Base-by-base conservation (phyloP, 176 grass and related monocot genomes). In the Puccinellia tenuiflora region DNA sequence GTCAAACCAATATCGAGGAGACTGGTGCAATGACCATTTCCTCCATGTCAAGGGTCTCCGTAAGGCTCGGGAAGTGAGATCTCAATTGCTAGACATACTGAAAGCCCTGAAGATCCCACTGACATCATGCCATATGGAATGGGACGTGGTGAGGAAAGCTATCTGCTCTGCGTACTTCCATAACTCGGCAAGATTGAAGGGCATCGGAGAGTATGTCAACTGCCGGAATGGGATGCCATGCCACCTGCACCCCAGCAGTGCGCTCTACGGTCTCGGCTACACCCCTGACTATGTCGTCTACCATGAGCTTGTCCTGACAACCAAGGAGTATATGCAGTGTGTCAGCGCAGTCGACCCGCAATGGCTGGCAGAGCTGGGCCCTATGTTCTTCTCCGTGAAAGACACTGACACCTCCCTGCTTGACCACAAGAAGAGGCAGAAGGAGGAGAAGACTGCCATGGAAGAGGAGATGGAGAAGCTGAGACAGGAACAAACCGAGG, bases 241-340 rank as follows among this genome's bases (percentile, higher is more conserved):
- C 60, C 96, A 98, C 77, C 80, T 98, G 67, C 96, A 98, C 65
- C 96, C 96, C 15, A 98, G 96, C 87, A 95, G 92, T 43, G 96
- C 96, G 1, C 85, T 98, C 37, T 98, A 97, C 9, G 94, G 94
- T 28, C 88, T 94, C 2, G 94, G 94, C 20, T 97, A 97, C 63
- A 92, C 94, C 21, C 94, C 94, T 5, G 94, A 97, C 84, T 85
- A 97, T 7, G 90, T 93, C 0, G 96, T 98, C 47, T 98, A 98
- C 77, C 96, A 98, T 1, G 96, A 99, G 66, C 93, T 99, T 53
- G 86, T 99, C 38, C 93, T 99, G 38, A 96, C 96, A 4, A 90
- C 93, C 24, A 99, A 99, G 74, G 96, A 99, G 81, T 99, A 99
- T 65, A 99, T 99, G 96, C 96, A 99, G 74, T 99, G 96, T 15